Percentiles rank a stretch among this genome's conserved stretches.
These are phyloP conservation scores for Taphrina communis DNA, from an alignment of 1,139 yeast species.

Conservation along the genomic window DNA sequence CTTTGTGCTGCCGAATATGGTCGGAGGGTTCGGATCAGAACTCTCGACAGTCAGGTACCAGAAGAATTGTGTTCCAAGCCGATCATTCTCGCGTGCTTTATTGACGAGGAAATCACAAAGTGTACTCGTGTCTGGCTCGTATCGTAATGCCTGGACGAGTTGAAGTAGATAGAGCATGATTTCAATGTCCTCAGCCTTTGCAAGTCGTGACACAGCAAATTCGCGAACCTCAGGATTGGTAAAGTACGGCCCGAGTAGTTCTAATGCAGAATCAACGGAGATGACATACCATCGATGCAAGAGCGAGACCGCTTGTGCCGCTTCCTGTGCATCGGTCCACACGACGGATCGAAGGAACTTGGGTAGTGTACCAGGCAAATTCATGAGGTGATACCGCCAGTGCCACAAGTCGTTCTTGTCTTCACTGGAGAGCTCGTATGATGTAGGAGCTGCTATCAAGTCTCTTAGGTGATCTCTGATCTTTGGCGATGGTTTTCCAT, in stretches of 20 bases:
- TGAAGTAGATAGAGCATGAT: slow-evolving; percentile 71
- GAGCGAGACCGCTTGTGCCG: slow-evolving; percentile 72
- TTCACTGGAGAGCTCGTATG: slow-evolving; percentile 75
- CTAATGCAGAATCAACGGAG: slow-evolving; percentile 91
- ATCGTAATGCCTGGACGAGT: slow-evolving; percentile 88
- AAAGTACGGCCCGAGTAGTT: slow-evolving; percentile 77
- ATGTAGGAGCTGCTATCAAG: slow-evolving; percentile 80
- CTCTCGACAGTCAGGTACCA: slow-evolving; percentile 68
- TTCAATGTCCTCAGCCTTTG: slow-evolving; percentile 70
- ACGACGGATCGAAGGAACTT: slow-evolving; percentile 86
- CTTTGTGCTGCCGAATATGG: slow-evolving; percentile 23
- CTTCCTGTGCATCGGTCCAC: slow-evolving; percentile 84
- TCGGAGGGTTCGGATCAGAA: slow-evolving; percentile 30
- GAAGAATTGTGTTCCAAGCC: slow-evolving; percentile 56
- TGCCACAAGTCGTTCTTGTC: slow-evolving; percentile 93
- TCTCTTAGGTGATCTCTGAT: slow-evolving; percentile 72
- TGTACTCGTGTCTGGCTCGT: slow-evolving; percentile 56
- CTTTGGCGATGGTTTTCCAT: slow-evolving; percentile 85
- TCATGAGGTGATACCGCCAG: slow-evolving; percentile 81
- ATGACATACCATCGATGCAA: slow-evolving; percentile 71
- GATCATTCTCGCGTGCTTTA: slow-evolving; percentile 20
- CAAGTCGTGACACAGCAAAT: slow-evolving; percentile 84
- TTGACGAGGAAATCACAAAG: slow-evolving; percentile 19
- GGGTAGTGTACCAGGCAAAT: slow-evolving; percentile 72
- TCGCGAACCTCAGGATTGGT: slow-evolving; percentile 65